Percentiles rank a stretch among this genome's conserved stretches.
Evolutionary conservation across 345 rosid species (phyloP).

Genomic region (Populus simonii): DNA sequence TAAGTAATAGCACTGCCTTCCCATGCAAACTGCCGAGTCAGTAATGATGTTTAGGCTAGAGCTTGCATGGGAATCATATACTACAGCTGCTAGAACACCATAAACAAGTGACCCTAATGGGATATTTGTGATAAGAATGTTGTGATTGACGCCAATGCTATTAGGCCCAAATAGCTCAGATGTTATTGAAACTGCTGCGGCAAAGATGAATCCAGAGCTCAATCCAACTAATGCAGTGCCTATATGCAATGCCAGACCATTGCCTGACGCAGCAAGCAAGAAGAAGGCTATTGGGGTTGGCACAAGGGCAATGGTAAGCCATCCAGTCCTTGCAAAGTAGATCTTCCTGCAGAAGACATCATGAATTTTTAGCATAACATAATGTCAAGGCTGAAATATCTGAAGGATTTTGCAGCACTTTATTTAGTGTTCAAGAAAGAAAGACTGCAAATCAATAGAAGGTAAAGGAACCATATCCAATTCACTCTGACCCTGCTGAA

Average conservation of each 20-base stretch:
- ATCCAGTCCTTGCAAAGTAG: constrained; percentile 90
- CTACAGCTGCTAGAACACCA: constrained; percentile 78
- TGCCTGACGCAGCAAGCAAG: constrained; percentile 58
- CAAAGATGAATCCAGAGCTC: constrained; percentile 93
- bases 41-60: constrained; percentile 7
- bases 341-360: constrained; percentile 50
- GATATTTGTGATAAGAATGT: constrained; percentile 86
- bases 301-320: constrained; percentile 72
- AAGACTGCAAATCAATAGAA: neutral
- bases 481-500: neutral
- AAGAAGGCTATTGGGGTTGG: constrained; percentile 86
- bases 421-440: neutral
- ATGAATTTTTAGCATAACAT: neutral
- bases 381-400: neutral
- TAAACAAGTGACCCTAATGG: constrained; percentile 82
- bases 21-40: constrained; percentile 68
- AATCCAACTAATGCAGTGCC: constrained; percentile 73
- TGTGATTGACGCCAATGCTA: constrained; percentile 90
- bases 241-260: constrained; percentile 41
- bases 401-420: neutral
- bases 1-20: constrained; percentile 64
- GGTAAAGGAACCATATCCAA: neutral
- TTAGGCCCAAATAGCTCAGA: constrained; percentile 92
- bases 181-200: constrained; percentile 90
- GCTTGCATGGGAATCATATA: constrained; percentile 58